Evolutionary conservation across 805 yeast genomes (phyloP), one percentile per base, ranked within the genome.

Genomic region (Teunomyces tritomae): DNA sequence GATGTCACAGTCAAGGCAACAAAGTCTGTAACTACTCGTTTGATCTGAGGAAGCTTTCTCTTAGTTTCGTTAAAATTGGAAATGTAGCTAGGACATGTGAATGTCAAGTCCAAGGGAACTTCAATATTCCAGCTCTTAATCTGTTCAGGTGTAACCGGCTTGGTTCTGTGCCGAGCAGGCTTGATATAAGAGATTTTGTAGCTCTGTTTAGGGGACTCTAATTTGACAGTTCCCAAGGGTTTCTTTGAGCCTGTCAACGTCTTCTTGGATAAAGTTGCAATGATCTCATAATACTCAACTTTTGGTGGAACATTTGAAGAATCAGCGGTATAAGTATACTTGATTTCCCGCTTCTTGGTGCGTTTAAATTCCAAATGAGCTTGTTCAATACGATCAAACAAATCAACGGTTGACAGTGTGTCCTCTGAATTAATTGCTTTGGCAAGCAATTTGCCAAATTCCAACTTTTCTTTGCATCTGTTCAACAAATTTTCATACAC

Each of bases 1-100:
- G 76, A 65, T 37, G 62, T 55, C 13, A 65, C 50, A 16, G 74
- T 65, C 28, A 64, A 43, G 1, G 61, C 73, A 3, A 62, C 63
- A 26, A 72, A 57, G 34, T 69, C 74, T 2, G 64, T 62, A 2
- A 37, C 29, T 8, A 62, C 50, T 1, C 42, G 11, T 33, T 57
- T 62, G 39, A 65, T 49, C 30, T 58, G 58, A 1, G 68, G 66
- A 5, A 49, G 51, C 30, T 57, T 56, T 17, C 24, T 8, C 16
- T 41, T 47, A 0, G 52, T 39, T 11, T 34, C 39, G 13, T 27
- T 36, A 5, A 27, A 2, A 5, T 46, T 42, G 5, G 49, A 44
- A 8, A 46, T 37, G n/a, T 10, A 11, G 27, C 28, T 24, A 4
- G 49, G 43, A n/a, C 36, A 42, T 5, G 45, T 40, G 16, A 51